Conservation (phyloP, 139 green algal genomes). For the Pycnococcus provasolii region DNA sequence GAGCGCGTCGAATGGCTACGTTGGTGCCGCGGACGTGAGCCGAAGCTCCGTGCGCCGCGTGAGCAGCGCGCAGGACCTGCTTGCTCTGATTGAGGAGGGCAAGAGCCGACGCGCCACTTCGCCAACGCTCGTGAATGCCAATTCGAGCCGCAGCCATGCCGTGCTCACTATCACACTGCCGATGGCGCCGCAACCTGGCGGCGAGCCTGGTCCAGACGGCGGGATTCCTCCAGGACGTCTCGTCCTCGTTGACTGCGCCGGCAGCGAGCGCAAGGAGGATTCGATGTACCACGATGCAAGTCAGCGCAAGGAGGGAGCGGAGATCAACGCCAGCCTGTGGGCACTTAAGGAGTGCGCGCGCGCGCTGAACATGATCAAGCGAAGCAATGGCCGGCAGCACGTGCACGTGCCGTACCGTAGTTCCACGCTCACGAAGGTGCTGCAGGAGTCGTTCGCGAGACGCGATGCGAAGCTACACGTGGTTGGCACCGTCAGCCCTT, state of each 20-base stretch:
- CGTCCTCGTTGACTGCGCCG: constrained; percentile 25
- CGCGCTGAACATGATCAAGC: neutral
- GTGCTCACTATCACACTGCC: constrained; percentile 8
- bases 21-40: too few relatives aligned
- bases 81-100: neutral
- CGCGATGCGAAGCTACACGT: neutral
- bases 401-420: constrained; percentile 21
- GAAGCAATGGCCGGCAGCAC: neutral
- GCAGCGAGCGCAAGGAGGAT: constrained; percentile 25
- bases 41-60: too few relatives aligned
- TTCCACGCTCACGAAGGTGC: neutral
- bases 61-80: neutral
- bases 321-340: constrained; percentile 17
- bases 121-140: constrained; percentile 14
- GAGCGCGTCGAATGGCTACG: too few relatives aligned
- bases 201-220: neutral
- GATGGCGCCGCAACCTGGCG: neutral
- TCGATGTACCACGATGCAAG: constrained; percentile 16
- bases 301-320: constrained; percentile 14
- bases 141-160: constrained; percentile 10
- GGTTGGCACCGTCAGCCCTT: constrained; percentile 5
- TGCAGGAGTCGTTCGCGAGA: constrained; percentile 10
- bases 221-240: neutral
- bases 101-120: neutral
- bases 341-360: constrained; percentile 20